Base-by-base conservation (phyloP, 495 filamentous ascomycete species). In the Penicillium chermesinum region DNA sequence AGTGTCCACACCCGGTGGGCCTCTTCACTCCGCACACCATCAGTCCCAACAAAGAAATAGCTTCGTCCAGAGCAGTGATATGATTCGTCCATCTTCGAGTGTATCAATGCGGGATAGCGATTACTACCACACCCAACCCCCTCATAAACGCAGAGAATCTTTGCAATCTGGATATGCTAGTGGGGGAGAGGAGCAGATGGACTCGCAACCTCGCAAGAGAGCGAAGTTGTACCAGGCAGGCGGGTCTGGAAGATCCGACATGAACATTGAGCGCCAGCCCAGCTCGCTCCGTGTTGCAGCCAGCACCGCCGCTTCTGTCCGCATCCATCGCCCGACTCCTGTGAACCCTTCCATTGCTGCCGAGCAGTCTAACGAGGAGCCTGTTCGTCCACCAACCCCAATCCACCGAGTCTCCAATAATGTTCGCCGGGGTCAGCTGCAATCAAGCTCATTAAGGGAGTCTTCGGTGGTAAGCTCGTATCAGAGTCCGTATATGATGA, bases 281-380 rank as follows among this genome's bases (percentile, higher is more conserved):
- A 86, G 88, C 32, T 94, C 89, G 6, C 71, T 96, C n/a, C 77
- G 90, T 44, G 88, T 95, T 9, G 83, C 86, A 52, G 90, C 90
- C 15, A 93, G 88, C 62, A 91, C 88, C 13, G 81, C 89, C 22
- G 87, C 87, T 14, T 94, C 90, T 7, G 76, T 96, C 47, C 87
- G 89, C n/a, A 82, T 85, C 36, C 86, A 94, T 65, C 79, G 87
- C 45, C 90, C 89, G 7, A 79, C 87, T 22, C 77, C 83, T 7
- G 64, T 79, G 15, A 80, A 80, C 22, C 78, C 78, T 33, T 72
- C 74, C 5, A 62, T 73, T 33, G 47, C 71, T 53, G 53, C 59
- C n/a, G 63, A 71, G 16, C 74, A 69, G 22, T 79, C 85, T 34
- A 59, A 83, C n/a, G 87, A 93, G 57, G 87, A 89, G 50, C 75